Percentiles rank a stretch among this genome's conserved stretches.
Conservation (phyloP, 2,329 filamentous ascomycete species). For the Scedosporium minutisporum region DNA sequence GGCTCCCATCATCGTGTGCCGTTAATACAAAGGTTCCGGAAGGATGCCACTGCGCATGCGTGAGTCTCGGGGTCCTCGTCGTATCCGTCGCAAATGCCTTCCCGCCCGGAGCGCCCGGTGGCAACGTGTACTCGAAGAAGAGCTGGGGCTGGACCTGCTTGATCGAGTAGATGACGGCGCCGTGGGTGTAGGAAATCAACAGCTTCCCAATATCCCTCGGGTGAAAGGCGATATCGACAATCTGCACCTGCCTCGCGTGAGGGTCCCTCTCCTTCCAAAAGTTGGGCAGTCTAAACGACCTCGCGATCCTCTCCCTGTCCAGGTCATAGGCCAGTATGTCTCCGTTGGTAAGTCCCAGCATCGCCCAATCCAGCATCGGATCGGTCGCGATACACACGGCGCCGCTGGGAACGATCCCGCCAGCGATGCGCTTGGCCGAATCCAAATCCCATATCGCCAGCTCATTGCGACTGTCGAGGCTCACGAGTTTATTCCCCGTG, state of each 20-base stretch:
- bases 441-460: constrained; percentile 74
- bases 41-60: constrained; percentile 87
- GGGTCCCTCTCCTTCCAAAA: constrained; percentile 72
- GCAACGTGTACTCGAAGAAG: constrained; percentile 76
- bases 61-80: constrained; percentile 61
- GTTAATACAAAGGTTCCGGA: constrained; percentile 84
- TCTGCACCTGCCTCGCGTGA: constrained; percentile 45
- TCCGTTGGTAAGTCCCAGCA: constrained; percentile 72
- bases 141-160: constrained; percentile 75
- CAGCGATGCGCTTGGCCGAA: constrained; percentile 54
- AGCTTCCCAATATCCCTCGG: constrained; percentile 87
- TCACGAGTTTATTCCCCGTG: constrained; percentile 75
- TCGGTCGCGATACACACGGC: constrained; percentile 71
- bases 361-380: constrained; percentile 85
- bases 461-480: constrained; percentile 78
- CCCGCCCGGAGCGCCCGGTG: constrained; percentile 74
- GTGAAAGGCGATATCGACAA: constrained; percentile 77
- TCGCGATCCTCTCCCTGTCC: constrained; percentile 60
- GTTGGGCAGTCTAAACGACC: constrained; percentile 75
- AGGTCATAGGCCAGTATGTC: constrained; percentile 90
- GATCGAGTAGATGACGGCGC: constrained; percentile 85
- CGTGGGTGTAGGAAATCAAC: constrained; percentile 81
- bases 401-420: constrained; percentile 66
- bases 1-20: constrained; percentile 78
- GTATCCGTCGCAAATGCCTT: constrained; percentile 54